phyloP scores from a whole-genome alignment of 805 yeast genomes.

The Geotrichum ghanense region DNA sequence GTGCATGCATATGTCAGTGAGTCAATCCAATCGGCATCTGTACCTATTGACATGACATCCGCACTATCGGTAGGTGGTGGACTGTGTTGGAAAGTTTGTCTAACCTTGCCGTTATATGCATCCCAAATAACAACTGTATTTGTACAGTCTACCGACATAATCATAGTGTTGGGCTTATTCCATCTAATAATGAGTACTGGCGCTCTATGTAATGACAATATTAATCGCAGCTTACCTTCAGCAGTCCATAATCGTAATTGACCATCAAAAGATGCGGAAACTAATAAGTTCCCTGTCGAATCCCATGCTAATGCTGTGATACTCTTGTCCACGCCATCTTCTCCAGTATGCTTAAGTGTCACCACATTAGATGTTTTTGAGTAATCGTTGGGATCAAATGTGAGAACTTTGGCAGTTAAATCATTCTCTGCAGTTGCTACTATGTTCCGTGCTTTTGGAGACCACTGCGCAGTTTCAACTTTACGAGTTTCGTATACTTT shows the following conservation, averaged over 20 bases:
- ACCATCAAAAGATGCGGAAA: constrained; percentile 60
- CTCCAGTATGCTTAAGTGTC: not conserved
- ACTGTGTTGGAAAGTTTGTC: constrained; percentile 11
- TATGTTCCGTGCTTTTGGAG: not conserved
- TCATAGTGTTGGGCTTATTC: constrained; percentile 43
- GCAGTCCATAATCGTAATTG: constrained; percentile 71
- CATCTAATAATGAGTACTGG: constrained; percentile 50
- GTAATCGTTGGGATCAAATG: not conserved
- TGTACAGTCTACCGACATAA: constrained; percentile 50
- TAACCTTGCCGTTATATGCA: constrained; percentile 37
- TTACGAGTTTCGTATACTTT: not conserved
- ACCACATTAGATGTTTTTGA: not conserved
- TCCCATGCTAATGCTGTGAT: constrained; percentile 44
- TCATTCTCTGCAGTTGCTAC: not conserved
- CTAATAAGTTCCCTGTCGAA: constrained; percentile 46
- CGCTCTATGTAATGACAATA: constrained; percentile 37
- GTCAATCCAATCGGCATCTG: constrained; percentile 67
- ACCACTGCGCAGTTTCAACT: constrained; percentile 9
- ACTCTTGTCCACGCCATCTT: constrained; percentile 13
- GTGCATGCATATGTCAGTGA: constrained; percentile 61
- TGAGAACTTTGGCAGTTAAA: not conserved
- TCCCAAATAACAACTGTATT: constrained; percentile 58
- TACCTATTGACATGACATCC: constrained; percentile 28
- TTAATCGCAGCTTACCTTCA: constrained; percentile 53
- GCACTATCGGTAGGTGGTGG: constrained; percentile 4